Percentiles rank a stretch among this genome's conserved stretches.
Evolutionary conservation across 2,329 filamentous ascomycete species (phyloP).

Genomic region (Plenodomus lindquistii): DNA sequence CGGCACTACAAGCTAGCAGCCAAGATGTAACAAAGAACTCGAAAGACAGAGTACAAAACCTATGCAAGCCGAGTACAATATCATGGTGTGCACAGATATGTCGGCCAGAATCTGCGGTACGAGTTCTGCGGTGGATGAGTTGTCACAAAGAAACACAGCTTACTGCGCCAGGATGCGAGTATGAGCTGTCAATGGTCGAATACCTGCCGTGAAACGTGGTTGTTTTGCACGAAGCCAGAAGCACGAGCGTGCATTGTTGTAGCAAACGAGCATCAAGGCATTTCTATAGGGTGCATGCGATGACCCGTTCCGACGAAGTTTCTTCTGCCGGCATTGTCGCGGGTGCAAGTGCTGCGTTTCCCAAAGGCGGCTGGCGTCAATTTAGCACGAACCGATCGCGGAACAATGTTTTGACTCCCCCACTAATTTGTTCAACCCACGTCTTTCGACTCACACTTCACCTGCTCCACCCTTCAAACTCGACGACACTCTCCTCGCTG

Average conservation of each 20-base stretch:
- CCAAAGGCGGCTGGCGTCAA: neutral
- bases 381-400: slow-evolving; percentile 5
- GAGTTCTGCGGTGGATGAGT: too few relatives aligned
- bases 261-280: neutral
- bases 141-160: neutral
- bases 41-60: too few relatives aligned
- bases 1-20: neutral
- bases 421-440: slow-evolving; percentile 10
- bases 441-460: slow-evolving; percentile 9
- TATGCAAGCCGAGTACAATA: too few relatives aligned
- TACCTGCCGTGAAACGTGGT: slow-evolving; percentile 3
- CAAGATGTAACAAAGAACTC: neutral
- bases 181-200: slow-evolving; percentile 6
- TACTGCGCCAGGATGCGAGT: slow-evolving; percentile 2
- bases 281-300: slow-evolving; percentile 1
- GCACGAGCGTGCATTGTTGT: neutral
- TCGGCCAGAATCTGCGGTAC: too few relatives aligned
- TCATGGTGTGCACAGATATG: neutral
- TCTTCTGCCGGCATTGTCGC: neutral
- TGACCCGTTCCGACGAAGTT: slow-evolving; percentile 3
- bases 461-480: slow-evolving; percentile 5
- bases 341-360: neutral
- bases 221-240: neutral
- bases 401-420: slow-evolving; percentile 18
- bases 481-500: slow-evolving; percentile 6